These are phyloP conservation scores for Penicillium nordicum DNA, from an alignment of 2,329 filamentous ascomycete species.

Conservation along the genomic window DNA sequence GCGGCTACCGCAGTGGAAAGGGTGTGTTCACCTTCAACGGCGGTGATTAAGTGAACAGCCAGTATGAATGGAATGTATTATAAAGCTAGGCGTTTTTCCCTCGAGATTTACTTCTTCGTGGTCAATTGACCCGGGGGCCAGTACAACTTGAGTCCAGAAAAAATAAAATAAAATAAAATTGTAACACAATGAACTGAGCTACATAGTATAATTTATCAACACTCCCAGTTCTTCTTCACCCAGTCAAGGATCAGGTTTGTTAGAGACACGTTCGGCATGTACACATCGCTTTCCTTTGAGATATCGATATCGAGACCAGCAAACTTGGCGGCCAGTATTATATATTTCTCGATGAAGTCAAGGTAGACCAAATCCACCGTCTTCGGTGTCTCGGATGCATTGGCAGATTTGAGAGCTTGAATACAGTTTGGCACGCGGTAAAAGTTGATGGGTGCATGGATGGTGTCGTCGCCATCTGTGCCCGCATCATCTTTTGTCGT, in stretches of 20 bases:
- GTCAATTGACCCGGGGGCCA: too few species aligned
- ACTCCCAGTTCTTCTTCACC: constrained; percentile 56
- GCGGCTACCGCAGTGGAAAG: constrained; percentile 83
- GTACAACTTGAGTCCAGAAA: background rate
- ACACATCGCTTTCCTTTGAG: constrained; percentile 49
- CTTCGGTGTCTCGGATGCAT: constrained; percentile 54
- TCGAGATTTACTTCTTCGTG: background rate
- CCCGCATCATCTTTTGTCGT: constrained; percentile 85
- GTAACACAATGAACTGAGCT: background rate
- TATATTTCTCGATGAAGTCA: constrained; percentile 82
- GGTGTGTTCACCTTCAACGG: constrained; percentile 78
- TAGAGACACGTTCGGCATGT: constrained; percentile 53
- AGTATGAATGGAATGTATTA: background rate
- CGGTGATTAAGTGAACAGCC: constrained; percentile 26
- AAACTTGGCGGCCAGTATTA: constrained; percentile 70
- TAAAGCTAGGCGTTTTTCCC: background rate
- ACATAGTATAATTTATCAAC: constrained; percentile 13
- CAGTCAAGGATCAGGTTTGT: constrained; percentile 59
- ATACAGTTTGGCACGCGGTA: constrained; percentile 82
- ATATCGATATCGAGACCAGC: constrained; percentile 50
- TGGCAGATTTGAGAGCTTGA: constrained; percentile 58
- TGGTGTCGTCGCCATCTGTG: constrained; percentile 81
- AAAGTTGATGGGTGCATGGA: constrained; percentile 71
- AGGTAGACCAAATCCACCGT: constrained; percentile 86
- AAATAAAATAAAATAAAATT: too few species aligned